Evolutionary conservation across 2,329 filamentous ascomycete genomes (phyloP).

Genomic region (Pezicula neosporulosa): DNA sequence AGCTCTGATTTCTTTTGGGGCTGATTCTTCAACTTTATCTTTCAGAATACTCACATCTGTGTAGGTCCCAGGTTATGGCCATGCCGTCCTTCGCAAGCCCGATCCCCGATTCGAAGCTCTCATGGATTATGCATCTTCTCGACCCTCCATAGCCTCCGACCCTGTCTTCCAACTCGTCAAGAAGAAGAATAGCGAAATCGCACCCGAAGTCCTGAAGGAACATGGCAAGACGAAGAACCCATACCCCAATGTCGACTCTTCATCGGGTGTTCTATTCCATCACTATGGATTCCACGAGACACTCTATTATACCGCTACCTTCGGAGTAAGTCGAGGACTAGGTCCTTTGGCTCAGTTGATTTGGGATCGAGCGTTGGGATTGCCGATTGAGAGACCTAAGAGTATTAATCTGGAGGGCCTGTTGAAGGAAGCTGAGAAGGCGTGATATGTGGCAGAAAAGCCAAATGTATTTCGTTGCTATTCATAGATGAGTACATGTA

Average conservation of each 20-base stretch:
- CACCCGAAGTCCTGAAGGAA: slow-evolving; percentile 84
- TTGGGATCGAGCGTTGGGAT: slow-evolving; percentile 89
- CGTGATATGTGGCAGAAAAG: slow-evolving; percentile 1
- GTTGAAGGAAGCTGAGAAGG: slow-evolving; percentile 58
- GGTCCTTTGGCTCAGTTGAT: slow-evolving; percentile 92
- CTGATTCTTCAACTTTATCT: too few species aligned
- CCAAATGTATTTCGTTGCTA: too few species aligned
- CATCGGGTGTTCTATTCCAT: slow-evolving; percentile 92
- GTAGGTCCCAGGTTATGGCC: slow-evolving; percentile 82
- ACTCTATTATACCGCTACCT: slow-evolving; percentile 82
- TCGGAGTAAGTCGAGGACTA: slow-evolving; percentile 67
- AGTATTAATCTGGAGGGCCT: slow-evolving; percentile 91
- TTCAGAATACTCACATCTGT: not conserved
- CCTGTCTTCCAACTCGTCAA: slow-evolving; percentile 93
- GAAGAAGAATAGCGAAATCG: slow-evolving; percentile 89
- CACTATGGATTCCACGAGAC: slow-evolving; percentile 98
- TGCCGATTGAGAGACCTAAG: slow-evolving; percentile 97
- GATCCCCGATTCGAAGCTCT: slow-evolving; percentile 95
- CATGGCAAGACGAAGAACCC: slow-evolving; percentile 99
- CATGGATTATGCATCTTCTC: slow-evolving; percentile 88
- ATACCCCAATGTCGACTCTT: slow-evolving; percentile 94
- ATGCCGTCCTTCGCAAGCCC: slow-evolving; percentile 93
- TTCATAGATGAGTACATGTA: too few species aligned
- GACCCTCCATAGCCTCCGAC: slow-evolving; percentile 80
- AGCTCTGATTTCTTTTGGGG: not conserved